These are phyloP conservation scores for Gremmenia infestans DNA, from an alignment of 2,329 filamentous ascomycete species.

Conservation along the genomic window DNA sequence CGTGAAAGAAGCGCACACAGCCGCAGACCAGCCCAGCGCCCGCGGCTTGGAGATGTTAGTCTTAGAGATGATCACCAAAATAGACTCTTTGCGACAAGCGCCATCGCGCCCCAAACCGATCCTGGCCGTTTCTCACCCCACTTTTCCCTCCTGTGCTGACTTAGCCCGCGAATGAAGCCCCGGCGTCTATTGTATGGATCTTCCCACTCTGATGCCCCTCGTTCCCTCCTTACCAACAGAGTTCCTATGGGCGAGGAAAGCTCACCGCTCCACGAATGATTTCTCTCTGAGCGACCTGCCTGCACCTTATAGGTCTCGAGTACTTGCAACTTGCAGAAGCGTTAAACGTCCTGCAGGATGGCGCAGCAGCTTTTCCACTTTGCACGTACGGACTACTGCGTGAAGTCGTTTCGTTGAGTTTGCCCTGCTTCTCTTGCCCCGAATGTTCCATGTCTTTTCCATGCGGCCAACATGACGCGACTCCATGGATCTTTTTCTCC, in stretches of 20 bases:
- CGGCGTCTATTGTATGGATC: conserved; percentile 19
- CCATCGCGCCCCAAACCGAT: conserved; percentile 17
- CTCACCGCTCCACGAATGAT: conserved; percentile 24
- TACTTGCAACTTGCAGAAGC: conserved; percentile 16
- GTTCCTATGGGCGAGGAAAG: conserved; percentile 9
- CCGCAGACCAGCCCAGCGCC: not conserved
- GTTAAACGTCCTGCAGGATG: conserved; percentile 15
- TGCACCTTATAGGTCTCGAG: conserved; percentile 23
- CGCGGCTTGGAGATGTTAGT: not conserved
- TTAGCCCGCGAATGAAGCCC: conserved; percentile 27
- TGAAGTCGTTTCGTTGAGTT: not conserved
- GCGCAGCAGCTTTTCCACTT: conserved; percentile 15
- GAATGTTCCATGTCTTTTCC: conserved; percentile 1
- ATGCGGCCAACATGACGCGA: conserved; percentile 4
- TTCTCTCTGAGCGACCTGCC: conserved; percentile 4
- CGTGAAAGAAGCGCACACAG: conserved; percentile 3
- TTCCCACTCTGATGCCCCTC: not conserved
- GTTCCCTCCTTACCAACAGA: conserved; percentile 1
- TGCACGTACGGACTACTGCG: conserved; percentile 1
- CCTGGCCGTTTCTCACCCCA: conserved; percentile 11
- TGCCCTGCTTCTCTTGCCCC: not conserved
- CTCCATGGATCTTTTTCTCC: not conserved
- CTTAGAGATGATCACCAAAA: conserved; percentile 11
- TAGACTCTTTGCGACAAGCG: conserved; percentile 24
- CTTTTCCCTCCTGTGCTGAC: conserved; percentile 4